Percentiles rank a stretch among this genome's conserved stretches.
Conservation (phyloP, 441 rosid species). For the Cnidoscolus chayamansa region DNA sequence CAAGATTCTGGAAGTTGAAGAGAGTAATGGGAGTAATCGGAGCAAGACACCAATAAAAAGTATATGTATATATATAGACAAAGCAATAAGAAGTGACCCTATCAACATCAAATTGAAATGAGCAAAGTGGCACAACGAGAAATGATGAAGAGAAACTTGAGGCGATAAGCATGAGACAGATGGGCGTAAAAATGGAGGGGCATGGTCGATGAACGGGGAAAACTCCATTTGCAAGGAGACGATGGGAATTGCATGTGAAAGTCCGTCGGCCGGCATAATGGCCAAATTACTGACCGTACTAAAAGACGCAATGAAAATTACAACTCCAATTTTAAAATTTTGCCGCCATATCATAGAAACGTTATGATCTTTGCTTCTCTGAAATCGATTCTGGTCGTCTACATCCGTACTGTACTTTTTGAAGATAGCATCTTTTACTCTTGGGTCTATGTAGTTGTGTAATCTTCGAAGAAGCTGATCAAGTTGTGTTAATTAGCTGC, state of each 20-base stretch:
- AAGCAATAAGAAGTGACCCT: background rate
- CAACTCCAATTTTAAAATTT: too few species aligned
- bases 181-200: conserved; percentile 15
- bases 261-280: conserved; percentile 21
- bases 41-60: background rate
- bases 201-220: background rate
- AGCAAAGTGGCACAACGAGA: background rate
- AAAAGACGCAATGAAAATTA: too few species aligned
- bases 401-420: background rate
- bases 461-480: background rate
- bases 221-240: conserved; percentile 11
- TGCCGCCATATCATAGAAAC: conserved; percentile 13
- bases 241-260: background rate
- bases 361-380: background rate
- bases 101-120: conserved; percentile 19
- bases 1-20: too few species aligned
- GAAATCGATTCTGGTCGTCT: background rate
- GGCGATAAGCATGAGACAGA: conserved; percentile 9
- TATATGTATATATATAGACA: background rate
- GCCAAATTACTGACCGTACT: too few species aligned
- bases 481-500: background rate
- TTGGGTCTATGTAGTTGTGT: background rate
- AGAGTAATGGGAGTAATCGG: too few species aligned
- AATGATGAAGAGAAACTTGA: background rate
- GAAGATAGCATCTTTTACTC: background rate